A percentile compares a stretch with the other conserved stretches of the same genome.
Conservation (phyloP, 2,329 filamentous ascomycete genomes). For the Trichocomaceae sp. region DNA sequence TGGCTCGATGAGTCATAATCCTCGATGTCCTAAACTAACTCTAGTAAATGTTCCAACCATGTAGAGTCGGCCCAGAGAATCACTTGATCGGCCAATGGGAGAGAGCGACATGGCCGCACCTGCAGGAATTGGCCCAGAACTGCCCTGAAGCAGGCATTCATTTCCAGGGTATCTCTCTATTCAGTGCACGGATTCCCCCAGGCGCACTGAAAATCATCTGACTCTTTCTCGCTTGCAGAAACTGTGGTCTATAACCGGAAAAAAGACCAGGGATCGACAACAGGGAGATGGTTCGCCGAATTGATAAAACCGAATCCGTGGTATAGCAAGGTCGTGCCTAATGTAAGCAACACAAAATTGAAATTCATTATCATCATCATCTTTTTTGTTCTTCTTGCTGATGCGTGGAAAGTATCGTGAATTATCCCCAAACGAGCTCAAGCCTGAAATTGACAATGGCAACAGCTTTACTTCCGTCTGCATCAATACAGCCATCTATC, state of each 20-base stretch:
- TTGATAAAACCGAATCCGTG: slow-evolving; percentile 63
- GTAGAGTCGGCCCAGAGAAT: slow-evolving; percentile 1
- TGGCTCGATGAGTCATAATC: too few species aligned
- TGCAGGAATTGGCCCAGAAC: slow-evolving; percentile 55
- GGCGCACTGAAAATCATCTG: neutral
- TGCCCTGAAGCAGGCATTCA: slow-evolving; percentile 67
- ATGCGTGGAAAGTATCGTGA: slow-evolving; percentile 49
- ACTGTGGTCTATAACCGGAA: slow-evolving; percentile 53
- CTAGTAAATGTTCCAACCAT: neutral
- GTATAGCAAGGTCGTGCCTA: slow-evolving; percentile 65
- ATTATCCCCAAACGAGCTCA: slow-evolving; percentile 52
- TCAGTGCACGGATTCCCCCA: neutral
- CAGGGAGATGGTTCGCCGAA: slow-evolving; percentile 58
- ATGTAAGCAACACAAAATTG: slow-evolving; percentile 43
- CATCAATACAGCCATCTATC: slow-evolving; percentile 83
- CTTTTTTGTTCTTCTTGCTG: neutral
- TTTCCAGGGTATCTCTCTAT: slow-evolving; percentile 5
- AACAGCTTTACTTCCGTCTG: slow-evolving; percentile 77
- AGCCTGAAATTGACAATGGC: slow-evolving; percentile 61
- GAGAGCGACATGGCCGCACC: slow-evolving; percentile 56
- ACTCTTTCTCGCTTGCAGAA: slow-evolving; percentile 27
- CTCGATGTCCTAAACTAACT: neutral
- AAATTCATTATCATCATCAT: neutral
- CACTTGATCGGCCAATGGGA: slow-evolving; percentile 45
- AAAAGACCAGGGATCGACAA: slow-evolving; percentile 54